phyloP scores from a whole-genome alignment of 306 rosid genomes.

The Benincasa hispida region DNA sequence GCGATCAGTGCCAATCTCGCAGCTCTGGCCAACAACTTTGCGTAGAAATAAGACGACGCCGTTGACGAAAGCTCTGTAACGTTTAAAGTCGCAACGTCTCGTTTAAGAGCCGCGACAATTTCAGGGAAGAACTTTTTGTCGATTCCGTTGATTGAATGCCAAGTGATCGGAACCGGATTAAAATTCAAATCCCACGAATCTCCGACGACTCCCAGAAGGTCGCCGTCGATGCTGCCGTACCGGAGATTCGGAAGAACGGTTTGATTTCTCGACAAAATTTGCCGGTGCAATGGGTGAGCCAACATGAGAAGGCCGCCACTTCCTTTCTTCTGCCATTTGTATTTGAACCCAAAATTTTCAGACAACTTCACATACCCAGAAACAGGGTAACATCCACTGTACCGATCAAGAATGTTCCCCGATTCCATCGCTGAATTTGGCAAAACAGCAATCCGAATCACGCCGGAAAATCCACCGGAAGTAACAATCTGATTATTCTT shows the following conservation, averaged over 20 bases:
- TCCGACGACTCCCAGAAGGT: constrained; percentile 78
- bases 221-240: constrained; percentile 74
- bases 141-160: constrained; percentile 67
- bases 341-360: constrained; percentile 40
- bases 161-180: constrained; percentile 44
- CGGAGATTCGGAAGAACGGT: constrained; percentile 37
- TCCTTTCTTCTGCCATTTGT: constrained; percentile 69
- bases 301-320: constrained; percentile 54
- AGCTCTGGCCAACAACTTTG: constrained; percentile 70
- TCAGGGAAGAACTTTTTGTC: constrained; percentile 26
- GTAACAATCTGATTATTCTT: constrained; percentile 23
- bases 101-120: constrained; percentile 34
- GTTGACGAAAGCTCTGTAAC: constrained; percentile 17
- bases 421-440: constrained; percentile 26
- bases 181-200: constrained; percentile 50
- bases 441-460: constrained; percentile 41
- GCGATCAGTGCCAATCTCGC: constrained; percentile 82
- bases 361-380: constrained; percentile 47
- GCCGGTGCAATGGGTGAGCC: constrained; percentile 79
- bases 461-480: constrained; percentile 46
- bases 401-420: constrained; percentile 31
- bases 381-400: constrained; percentile 60
- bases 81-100: constrained; percentile 39
- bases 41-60: constrained; percentile 44
- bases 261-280: constrained; percentile 26